Evolutionary conservation across 2,329 filamentous ascomycete genomes (phyloP), one percentile per base, ranked within the genome.

Genomic region (Cyphellophora attinorum): DNA sequence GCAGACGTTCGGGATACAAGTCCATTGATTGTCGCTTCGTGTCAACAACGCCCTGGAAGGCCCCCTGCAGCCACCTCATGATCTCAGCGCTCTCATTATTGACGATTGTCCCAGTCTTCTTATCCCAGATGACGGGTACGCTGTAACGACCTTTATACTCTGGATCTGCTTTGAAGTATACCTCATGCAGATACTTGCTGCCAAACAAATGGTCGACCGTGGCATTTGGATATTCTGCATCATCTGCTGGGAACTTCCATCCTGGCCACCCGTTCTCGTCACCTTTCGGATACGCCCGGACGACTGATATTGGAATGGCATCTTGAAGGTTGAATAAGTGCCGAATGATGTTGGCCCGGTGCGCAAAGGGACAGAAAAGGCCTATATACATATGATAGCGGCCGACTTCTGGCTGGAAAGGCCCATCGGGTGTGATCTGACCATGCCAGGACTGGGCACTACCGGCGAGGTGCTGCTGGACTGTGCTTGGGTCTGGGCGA

Each of bases 201-300:
- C 65, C 61, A 43, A 74, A 80, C 4, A 80, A 59, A 18, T 68
- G 64, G 48, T 81, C 77, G 3, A 68, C 62, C 0, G 75, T 79
- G 5, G 77, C 68, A 11, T 64, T 69, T 12, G 67, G 68, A 47
- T 79, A 80, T 43, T 70, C 61, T 30, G 67, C 57, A 35, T 68
- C 52, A 0, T 61, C 59, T 3, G 55, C 55, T 0, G 74, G 68
- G 45, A 81, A 81, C 18, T 64, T 61, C 73, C 73, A 78, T 11
- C 74, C 76, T 0, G 72, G 72, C 71, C 74, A 79, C 19, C 76
- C 76, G 5, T 69, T 66, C 12, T 69, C 64, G 44, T 77, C 67
- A 33, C 74, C 76, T 50, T 81, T 82, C 0, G 78, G 78, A 41
- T 81, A 81, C 0, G 77, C 70, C 44, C 71, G 72, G 1, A 81